A percentile compares a stretch with the other conserved stretches of the same genome.
phyloP scores from a whole-genome alignment of 2,329 filamentous ascomycete genomes.

The Botryosphaeria dothidea region DNA sequence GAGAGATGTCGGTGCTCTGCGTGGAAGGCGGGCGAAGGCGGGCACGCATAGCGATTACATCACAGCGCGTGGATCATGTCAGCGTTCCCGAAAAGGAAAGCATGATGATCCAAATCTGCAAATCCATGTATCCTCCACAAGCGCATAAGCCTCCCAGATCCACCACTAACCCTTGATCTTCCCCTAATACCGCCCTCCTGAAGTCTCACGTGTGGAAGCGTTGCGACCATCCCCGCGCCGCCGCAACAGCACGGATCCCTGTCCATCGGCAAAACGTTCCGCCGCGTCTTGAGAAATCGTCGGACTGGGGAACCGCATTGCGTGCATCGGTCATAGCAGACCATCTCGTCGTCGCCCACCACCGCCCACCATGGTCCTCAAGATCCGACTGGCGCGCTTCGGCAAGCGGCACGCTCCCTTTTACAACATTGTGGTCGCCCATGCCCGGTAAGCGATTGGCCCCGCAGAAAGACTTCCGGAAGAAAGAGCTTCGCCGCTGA shows the following conservation, averaged over 20 bases:
- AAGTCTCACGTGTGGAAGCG: neutral
- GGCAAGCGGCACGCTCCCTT: slow-evolving; percentile 85
- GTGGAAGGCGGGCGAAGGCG: neutral
- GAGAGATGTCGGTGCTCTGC: neutral
- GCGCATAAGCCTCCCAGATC: neutral
- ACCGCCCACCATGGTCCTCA: slow-evolving; percentile 72
- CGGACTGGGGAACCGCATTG: neutral
- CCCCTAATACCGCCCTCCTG: neutral
- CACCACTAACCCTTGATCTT: neutral
- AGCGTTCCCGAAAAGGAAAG: neutral
- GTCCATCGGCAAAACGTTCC: neutral
- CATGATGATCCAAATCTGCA: neutral
- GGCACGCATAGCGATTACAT: slow-evolving; percentile 32
- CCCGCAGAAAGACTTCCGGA: neutral
- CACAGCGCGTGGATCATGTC: slow-evolving; percentile 24
- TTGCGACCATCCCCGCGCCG: neutral
- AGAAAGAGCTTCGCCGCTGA: neutral
- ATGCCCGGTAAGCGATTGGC: slow-evolving; percentile 70
- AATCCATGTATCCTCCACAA: neutral
- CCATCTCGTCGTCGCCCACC: neutral
- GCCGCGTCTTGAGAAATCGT: slow-evolving; percentile 6
- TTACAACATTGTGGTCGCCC: slow-evolving; percentile 96
- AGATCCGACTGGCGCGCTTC: slow-evolving; percentile 91
- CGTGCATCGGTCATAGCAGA: neutral
- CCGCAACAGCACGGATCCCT: neutral